Conservation (phyloP, 2,329 filamentous ascomycete species). For the Fonsecaea nubica region DNA sequence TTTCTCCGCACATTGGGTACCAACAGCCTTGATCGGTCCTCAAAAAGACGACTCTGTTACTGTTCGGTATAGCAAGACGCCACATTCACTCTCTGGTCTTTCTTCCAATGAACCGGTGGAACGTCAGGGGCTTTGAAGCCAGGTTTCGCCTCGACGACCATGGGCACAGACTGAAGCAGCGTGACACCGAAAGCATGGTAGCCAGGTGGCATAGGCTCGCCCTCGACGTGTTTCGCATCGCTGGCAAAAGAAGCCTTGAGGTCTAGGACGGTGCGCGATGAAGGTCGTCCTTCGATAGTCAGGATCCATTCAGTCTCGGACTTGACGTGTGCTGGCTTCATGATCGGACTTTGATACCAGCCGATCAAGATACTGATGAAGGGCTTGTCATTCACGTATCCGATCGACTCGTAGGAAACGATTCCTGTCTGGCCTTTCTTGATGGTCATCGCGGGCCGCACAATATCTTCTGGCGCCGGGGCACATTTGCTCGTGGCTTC, state of each 20-base stretch:
- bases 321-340: constrained; percentile 8
- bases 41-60: not conserved
- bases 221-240: constrained; percentile 5
- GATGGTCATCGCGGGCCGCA: constrained; percentile 10
- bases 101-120: constrained; percentile 11
- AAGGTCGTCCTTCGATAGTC: constrained; percentile 12
- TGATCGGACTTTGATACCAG: constrained; percentile 5
- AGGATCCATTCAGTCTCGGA: constrained; percentile 9
- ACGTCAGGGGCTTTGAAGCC: constrained; percentile 10
- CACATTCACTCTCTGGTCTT: constrained; percentile 10
- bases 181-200: constrained; percentile 8
- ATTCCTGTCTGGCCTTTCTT: constrained; percentile 13
- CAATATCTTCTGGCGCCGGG: constrained; percentile 10
- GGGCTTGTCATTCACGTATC: constrained; percentile 8
- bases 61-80: constrained; percentile 9
- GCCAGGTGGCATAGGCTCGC: constrained; percentile 8
- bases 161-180: constrained; percentile 10
- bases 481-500: constrained; percentile 8
- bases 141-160: constrained; percentile 4
- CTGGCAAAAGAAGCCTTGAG: constrained; percentile 5
- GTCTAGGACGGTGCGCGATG: constrained; percentile 12
- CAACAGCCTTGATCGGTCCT: constrained; percentile 6
- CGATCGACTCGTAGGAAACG: constrained; percentile 7
- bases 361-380: constrained; percentile 12
- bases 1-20: not conserved